Evolutionary conservation across 768 basidiomycete genomes (phyloP).

Genomic region (Royoungia palumana): DNA sequence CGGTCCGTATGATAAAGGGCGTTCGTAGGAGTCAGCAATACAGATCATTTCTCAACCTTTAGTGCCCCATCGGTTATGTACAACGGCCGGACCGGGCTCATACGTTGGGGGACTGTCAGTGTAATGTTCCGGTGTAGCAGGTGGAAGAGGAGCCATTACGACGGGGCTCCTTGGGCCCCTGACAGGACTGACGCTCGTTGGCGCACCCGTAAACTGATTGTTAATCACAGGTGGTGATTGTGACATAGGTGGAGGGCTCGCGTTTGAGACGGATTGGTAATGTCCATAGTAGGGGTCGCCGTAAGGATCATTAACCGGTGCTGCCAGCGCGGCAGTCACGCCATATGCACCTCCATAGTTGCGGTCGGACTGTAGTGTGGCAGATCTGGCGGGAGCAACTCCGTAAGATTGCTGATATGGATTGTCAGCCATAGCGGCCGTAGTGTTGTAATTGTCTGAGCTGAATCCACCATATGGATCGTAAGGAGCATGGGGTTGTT

Average conservation of each 20-base stretch:
- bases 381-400: conserved; percentile 9
- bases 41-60: conserved; percentile 21
- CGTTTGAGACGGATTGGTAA: conserved; percentile 15
- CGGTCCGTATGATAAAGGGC: conserved; percentile 16
- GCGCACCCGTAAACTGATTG: conserved; percentile 29
- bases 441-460: conserved; percentile 40
- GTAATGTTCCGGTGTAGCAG: conserved; percentile 17
- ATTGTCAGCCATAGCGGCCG: conserved; percentile 15
- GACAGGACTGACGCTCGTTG: conserved; percentile 37
- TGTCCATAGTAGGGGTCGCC: conserved; percentile 28
- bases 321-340: conserved; percentile 40
- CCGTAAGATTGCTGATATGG: conserved; percentile 16
- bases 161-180: conserved; percentile 38
- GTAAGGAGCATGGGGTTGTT: conserved; percentile 50
- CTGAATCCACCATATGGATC: conserved; percentile 47
- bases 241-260: conserved; percentile 31
- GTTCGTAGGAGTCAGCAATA: not conserved
- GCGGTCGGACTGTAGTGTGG: conserved; percentile 38
- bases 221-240: conserved; percentile 40
- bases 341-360: conserved; percentile 60
- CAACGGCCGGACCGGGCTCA: conserved; percentile 48
- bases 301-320: conserved; percentile 33
- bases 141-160: conserved; percentile 22
- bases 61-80: conserved; percentile 55
- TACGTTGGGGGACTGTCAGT: conserved; percentile 67